Evolutionary conservation across 2,329 filamentous ascomycete genomes (phyloP), one percentile per base, ranked within the genome.

Genomic region (Aspergillus eucalypticola): DNA sequence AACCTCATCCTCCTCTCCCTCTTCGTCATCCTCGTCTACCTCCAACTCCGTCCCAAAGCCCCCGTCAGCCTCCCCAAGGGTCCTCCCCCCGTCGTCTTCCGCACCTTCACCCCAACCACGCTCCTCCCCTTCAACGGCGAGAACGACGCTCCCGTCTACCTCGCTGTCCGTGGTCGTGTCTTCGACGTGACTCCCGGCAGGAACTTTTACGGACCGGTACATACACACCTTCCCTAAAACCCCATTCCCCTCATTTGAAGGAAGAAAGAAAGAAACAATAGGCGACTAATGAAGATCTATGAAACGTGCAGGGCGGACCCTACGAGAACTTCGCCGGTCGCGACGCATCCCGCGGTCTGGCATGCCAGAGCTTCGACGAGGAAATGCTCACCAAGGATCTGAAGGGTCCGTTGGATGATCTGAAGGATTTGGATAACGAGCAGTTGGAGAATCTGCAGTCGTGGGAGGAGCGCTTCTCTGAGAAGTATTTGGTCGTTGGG

Each of bases 401-500:
- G 58, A 86, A 95, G 59, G 94, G 86, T 0, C 91, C 92, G 48
- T 80, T 97, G 64, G 92, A 96, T 74, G 86, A 83, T 56, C 81
- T 96, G 46, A 83, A 86, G 54, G 91, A 88, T 59, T 77, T 98
- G 62, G 87, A 86, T 5, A 76, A 74, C 1, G 92, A 94, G 60
- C 88, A 96, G 82, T 79, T 90, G 78, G 93, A 96, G 75, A 90
- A 92, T 53, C 79, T 97, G 76, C 83, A 84, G 69, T 92, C 91
- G 2, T 99, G 95, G 95, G 93, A 97, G 81, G 92, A 96, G 80
- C 84, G 92, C 66, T 99, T 99, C 76, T 79, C 84, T 62, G 90
- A 94, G 77, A 98, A 99, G 83, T 99, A 99, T 77, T 81, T 96
- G 23, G 87, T 98, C n/a, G 92, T 99, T 13, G 95, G 95, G 19